Evolutionary conservation across 2,329 filamentous ascomycete species (phyloP).

Genomic region (Aspergillus pseudoterreus): DNA sequence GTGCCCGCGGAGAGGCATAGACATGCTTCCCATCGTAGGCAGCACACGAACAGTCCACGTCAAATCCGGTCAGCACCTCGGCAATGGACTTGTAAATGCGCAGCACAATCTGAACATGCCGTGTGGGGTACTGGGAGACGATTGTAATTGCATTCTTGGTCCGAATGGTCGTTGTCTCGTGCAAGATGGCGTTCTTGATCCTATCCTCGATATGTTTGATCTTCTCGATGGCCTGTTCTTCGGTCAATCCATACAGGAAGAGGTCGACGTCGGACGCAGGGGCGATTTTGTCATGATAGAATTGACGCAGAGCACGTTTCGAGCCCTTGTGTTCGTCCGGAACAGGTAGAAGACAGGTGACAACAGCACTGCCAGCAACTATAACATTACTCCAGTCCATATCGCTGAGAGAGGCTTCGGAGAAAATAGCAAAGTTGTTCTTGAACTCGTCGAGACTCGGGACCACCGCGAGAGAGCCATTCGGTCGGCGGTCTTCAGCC

Average conservation of each 20-base stretch:
- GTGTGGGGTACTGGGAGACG: constrained; percentile 75
- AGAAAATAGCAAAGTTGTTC: constrained; percentile 77
- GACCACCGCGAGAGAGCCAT: constrained; percentile 66
- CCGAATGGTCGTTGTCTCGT: constrained; percentile 78
- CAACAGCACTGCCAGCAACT: constrained; percentile 74
- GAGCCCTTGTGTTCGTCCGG: constrained; percentile 59
- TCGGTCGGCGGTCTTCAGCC: constrained; percentile 55
- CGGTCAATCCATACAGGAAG: constrained; percentile 75
- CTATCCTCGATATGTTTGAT: constrained; percentile 75
- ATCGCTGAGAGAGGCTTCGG: constrained; percentile 70
- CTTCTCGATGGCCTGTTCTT: constrained; percentile 75
- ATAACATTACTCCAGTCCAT: constrained; percentile 81
- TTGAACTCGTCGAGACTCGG: constrained; percentile 66
- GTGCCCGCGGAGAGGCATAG: constrained; percentile 70
- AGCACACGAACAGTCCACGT: constrained; percentile 78
- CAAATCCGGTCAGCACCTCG: constrained; percentile 83
- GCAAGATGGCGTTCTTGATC: constrained; percentile 72
- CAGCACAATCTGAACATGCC: constrained; percentile 82
- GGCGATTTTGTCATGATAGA: constrained; percentile 77
- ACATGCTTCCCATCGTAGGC: constrained; percentile 80
- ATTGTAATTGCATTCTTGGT: constrained; percentile 89
- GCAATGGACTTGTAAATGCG: constrained; percentile 80
- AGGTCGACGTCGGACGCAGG: constrained; percentile 84
- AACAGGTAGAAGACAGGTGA: constrained; percentile 72
- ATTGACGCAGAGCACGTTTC: constrained; percentile 62